Percentiles rank a stretch among this genome's conserved stretches.
phyloP scores from a whole-genome alignment of 148 eudicot species.

The Simmondsia chinensis region DNA sequence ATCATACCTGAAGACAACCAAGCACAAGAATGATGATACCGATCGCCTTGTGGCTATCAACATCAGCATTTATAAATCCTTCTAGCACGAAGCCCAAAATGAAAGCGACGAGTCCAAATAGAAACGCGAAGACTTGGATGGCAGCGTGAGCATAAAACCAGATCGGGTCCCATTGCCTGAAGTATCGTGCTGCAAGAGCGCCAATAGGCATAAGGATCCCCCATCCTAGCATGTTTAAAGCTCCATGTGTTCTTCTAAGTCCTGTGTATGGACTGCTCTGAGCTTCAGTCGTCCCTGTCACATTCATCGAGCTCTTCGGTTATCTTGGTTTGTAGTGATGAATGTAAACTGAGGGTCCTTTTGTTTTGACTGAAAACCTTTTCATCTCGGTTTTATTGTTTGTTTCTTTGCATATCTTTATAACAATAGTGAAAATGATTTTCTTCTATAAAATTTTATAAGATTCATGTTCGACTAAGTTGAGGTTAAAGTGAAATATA shows the following conservation, averaged over 20 bases:
- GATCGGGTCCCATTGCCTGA: constrained; percentile 59
- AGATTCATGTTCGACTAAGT: too few species aligned
- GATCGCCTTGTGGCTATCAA: constrained; percentile 43
- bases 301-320: too few species aligned
- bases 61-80: constrained; percentile 21
- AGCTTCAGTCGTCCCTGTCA: constrained; percentile 42
- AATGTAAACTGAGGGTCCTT: too few species aligned
- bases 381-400: too few species aligned
- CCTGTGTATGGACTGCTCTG: constrained; percentile 26
- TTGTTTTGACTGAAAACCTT: too few species aligned
- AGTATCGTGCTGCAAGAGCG: constrained; percentile 53
- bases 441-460: too few species aligned
- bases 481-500: too few species aligned
- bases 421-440: too few species aligned
- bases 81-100: constrained; percentile 52
- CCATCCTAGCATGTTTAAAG: constrained; percentile 78
- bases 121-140: constrained; percentile 46
- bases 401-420: too few species aligned
- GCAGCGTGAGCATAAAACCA: constrained; percentile 72
- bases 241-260: constrained; percentile 51
- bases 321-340: too few species aligned
- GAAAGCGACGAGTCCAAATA: constrained; percentile 55
- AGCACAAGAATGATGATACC: constrained; percentile 50
- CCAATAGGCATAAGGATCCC: constrained; percentile 70
- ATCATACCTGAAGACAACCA: constrained; percentile 67